phyloP scores from a whole-genome alignment of 371 early-diverging fungal genomes.

The Apophysomyces variabilis region DNA sequence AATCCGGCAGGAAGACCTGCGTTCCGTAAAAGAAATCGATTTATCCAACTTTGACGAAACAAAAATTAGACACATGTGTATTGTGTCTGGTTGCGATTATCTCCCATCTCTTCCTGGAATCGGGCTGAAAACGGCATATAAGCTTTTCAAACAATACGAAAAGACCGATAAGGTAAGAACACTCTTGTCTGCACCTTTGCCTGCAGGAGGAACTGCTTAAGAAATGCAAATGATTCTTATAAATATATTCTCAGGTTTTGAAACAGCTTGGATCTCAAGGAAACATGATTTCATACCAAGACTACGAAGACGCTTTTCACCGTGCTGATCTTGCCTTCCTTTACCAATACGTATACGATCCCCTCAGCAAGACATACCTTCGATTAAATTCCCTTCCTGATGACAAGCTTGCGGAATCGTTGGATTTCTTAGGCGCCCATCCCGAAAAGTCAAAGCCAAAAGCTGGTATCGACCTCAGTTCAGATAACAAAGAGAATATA shows the following conservation, averaged over 20 bases:
- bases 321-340: conserved; percentile 83
- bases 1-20: conserved; percentile 44
- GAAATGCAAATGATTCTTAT: conserved; percentile 4
- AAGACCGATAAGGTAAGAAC: conserved; percentile 46
- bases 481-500: conserved; percentile 25
- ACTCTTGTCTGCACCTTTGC: conserved; percentile 7
- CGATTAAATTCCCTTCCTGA: conserved; percentile 51
- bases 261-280: conserved; percentile 28
- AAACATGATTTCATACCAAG: conserved; percentile 46
- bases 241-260: conserved; percentile 32
- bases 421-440: conserved; percentile 18
- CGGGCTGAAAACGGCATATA: conserved; percentile 86
- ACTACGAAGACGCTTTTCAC: conserved; percentile 67
- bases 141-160: conserved; percentile 57
- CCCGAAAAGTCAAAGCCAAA: background rate
- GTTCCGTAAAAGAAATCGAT: conserved; percentile 44
- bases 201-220: background rate
- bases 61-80: conserved; percentile 89
- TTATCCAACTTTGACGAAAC: conserved; percentile 60
- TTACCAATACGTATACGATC: conserved; percentile 85
- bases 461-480: conserved; percentile 10
- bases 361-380: conserved; percentile 42
- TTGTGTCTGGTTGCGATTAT: conserved; percentile 98
- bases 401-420: conserved; percentile 1
- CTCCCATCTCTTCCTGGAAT: conserved; percentile 83